These are phyloP conservation scores for Ceratocystis smalleyi DNA, from an alignment of 2,329 filamentous ascomycete genomes.

Conservation along the genomic window DNA sequence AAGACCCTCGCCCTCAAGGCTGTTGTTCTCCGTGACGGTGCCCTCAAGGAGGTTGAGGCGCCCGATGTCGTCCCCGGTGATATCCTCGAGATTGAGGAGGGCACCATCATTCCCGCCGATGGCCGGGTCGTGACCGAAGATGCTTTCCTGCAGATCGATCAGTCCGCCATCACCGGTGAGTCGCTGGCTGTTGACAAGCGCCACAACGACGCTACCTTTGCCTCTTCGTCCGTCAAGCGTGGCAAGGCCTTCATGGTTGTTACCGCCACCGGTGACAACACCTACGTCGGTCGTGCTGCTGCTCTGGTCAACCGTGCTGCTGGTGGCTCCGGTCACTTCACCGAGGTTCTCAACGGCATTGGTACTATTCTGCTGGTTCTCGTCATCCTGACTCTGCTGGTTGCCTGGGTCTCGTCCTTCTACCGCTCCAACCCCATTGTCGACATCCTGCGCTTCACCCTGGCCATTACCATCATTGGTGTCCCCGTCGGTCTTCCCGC, in stretches of 20 bases:
- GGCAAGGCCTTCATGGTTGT: constrained; percentile 73
- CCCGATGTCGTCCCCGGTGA: constrained; percentile 78
- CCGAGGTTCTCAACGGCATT: constrained; percentile 76
- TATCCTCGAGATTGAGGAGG: constrained; percentile 74
- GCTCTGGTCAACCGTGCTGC: constrained; percentile 68
- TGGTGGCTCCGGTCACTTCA: constrained; percentile 69
- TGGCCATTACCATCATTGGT: constrained; percentile 82
- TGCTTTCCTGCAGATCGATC: constrained; percentile 78
- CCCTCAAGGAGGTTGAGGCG: constrained; percentile 63
- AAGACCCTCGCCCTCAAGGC: constrained; percentile 81
- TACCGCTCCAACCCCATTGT: constrained; percentile 75
- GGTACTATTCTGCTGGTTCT: constrained; percentile 64
- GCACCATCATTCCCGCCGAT: constrained; percentile 81
- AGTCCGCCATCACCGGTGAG: constrained; percentile 83
- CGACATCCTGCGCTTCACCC: constrained; percentile 64
- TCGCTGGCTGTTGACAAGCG: constrained; percentile 85
- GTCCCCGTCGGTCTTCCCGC: constrained; percentile 85
- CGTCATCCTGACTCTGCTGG: constrained; percentile 62
- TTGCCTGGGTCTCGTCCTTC: constrained; percentile 78
- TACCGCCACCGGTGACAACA: constrained; percentile 74
- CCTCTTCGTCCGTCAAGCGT: constrained; percentile 80
- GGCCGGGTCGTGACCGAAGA: constrained; percentile 71
- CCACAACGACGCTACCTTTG: constrained; percentile 64
- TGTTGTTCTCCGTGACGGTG: constrained; percentile 65
- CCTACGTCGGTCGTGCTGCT: constrained; percentile 77